phyloP scores from a whole-genome alignment of 768 basidiomycete species.

The Naematelia encephala region DNA sequence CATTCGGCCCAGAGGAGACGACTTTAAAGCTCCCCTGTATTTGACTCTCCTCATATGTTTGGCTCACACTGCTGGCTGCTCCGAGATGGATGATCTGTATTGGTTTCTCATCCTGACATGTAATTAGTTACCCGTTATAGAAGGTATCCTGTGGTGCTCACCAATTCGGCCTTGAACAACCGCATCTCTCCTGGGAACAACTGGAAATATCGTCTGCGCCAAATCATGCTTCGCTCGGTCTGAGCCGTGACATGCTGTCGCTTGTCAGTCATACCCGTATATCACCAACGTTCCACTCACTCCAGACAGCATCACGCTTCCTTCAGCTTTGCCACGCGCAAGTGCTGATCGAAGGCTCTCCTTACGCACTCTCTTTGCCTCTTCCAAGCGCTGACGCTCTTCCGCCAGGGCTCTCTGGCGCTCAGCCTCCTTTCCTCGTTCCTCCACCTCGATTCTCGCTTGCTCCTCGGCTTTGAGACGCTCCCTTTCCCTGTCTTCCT shows the following conservation, averaged over 20 bases:
- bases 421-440: constrained; percentile 12
- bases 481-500: constrained; percentile 9
- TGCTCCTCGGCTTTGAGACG: constrained; percentile 2
- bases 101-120: constrained; percentile 28
- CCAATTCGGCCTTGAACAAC: constrained; percentile 38
- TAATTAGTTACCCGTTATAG: constrained; percentile 1
- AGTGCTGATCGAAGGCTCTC: constrained; percentile 15
- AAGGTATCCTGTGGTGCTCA: constrained; percentile 15
- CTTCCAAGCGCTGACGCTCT: constrained; percentile 7
- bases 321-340: constrained; percentile 19
- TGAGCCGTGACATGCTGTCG: constrained; percentile 40
- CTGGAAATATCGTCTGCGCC: constrained; percentile 40
- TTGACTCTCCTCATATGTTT: constrained; percentile 41
- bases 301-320: constrained; percentile 37
- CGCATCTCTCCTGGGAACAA: constrained; percentile 23
- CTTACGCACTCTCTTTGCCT: constrained; percentile 18
- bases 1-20: constrained; percentile 18
- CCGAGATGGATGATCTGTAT: constrained; percentile 33
- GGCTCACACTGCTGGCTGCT: constrained; percentile 9
- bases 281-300: constrained; percentile 20
- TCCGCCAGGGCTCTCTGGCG: constrained; percentile 6
- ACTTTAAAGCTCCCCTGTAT: constrained; percentile 45
- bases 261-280: neutral
- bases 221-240: constrained; percentile 29
- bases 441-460: constrained; percentile 9